Evolutionary conservation across 352 stramenopile species (phyloP).

Genomic region (Pythium apleroticum): DNA sequence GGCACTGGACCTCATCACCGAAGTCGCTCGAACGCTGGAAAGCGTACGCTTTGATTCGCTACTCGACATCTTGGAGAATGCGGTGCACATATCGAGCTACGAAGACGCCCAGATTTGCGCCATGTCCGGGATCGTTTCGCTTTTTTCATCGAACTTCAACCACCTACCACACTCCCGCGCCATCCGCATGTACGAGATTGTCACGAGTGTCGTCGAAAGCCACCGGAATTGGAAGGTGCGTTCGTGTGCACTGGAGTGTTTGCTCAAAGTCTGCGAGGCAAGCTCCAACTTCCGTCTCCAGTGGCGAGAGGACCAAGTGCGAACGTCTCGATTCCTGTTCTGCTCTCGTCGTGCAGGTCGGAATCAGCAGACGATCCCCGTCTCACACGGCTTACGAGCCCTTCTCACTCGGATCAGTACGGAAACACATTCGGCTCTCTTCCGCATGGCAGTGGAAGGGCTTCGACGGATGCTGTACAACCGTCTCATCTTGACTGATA

Average conservation of each 20-base stretch:
- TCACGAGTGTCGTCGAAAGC: slow-evolving; percentile 62
- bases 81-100: slow-evolving; percentile 58
- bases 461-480: slow-evolving; percentile 81
- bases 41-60: slow-evolving; percentile 80
- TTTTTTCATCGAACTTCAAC: slow-evolving; percentile 82
- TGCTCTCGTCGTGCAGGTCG: slow-evolving; percentile 38
- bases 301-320: slow-evolving; percentile 59
- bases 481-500: slow-evolving; percentile 69
- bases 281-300: slow-evolving; percentile 62
- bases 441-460: slow-evolving; percentile 74
- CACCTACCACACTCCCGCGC: slow-evolving; percentile 67
- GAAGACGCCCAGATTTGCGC: slow-evolving; percentile 71
- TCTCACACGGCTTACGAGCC: slow-evolving; percentile 58
- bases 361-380: slow-evolving; percentile 49
- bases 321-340: slow-evolving; percentile 80
- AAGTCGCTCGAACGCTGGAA: slow-evolving; percentile 71
- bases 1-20: slow-evolving; percentile 63
- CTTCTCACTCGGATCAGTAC: slow-evolving; percentile 77
- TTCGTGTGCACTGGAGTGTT: slow-evolving; percentile 55
- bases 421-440: slow-evolving; percentile 61
- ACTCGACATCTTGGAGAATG: slow-evolving; percentile 74
- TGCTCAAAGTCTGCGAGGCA: slow-evolving; percentile 72
- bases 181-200: slow-evolving; percentile 80
- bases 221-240: slow-evolving; percentile 68
- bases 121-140: slow-evolving; percentile 51